Base-by-base conservation (phyloP, 2,329 filamentous ascomycete species). In the Microcyclosporella mali region DNA sequence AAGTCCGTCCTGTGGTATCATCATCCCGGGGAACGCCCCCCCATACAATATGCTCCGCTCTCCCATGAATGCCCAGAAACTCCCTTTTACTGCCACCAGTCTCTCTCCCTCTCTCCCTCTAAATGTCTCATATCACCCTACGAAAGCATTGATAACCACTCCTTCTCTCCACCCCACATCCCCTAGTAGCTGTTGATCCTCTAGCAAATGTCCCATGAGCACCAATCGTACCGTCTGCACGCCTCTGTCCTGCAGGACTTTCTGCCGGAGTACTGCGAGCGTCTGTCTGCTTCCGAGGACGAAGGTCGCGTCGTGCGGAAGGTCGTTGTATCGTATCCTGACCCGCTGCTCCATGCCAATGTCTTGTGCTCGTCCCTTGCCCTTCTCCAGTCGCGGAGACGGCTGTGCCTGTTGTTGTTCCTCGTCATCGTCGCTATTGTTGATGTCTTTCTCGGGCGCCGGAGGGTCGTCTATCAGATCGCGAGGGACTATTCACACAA, bases 151-250 rank as follows among this genome's bases (percentile, higher is more conserved):
- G 41, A 94, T 68, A 27, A 92, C 71, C 59, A 92, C 77, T 28
- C 81, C 84, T 47, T 77, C 73, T 55, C 81, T 77, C 85, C 86
- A 95, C 37, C 84, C 84, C 55, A 92, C 84, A 2, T 75, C 74
- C 33, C 71, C 64, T 14, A 95, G 69, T 1, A 82, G 74, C 15
- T 77, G 62, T 41, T 74, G 73, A 51, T 90, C 85, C 51, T 81
- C 80, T 34, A 95, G 74, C 38, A 89, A 78, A 60, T 81, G 87
- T 53, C 89, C 89, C 65, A 92, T 75, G 62, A 94, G 94, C 15
- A 80, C 82, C 46, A 95, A 76, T 41, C 79, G 79, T 38, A 95
- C 70, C 36, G 72, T 76, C 48, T 64, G 70, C 88, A 38, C 84
- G 53, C 72, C 71, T 21, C 78, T 75, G 58, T 83, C 75, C 34